These are phyloP conservation scores for Pleoardoris graminearum DNA, from an alignment of 2,329 filamentous ascomycete genomes.

Conservation along the genomic window DNA sequence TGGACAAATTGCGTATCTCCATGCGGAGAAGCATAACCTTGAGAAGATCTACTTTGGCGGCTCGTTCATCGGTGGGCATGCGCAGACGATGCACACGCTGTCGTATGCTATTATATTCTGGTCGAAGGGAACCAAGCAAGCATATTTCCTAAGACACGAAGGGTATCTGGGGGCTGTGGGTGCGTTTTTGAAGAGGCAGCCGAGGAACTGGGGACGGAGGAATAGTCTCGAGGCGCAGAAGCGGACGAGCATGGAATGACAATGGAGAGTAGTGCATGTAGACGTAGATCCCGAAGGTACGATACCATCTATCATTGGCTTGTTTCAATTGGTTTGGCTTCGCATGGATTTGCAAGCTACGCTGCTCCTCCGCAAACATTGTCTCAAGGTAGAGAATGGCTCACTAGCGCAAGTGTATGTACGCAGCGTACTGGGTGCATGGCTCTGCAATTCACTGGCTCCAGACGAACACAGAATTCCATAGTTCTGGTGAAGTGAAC, in stretches of 20 bases:
- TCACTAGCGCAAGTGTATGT: too few species aligned
- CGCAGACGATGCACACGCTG: slow-evolving; percentile 96
- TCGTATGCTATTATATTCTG: slow-evolving; percentile 98
- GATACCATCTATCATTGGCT: background rate
- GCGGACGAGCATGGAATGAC: slow-evolving; percentile 4
- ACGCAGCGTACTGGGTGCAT: too few species aligned
- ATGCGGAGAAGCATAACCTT: slow-evolving; percentile 89
- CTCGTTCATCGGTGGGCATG: slow-evolving; percentile 92
- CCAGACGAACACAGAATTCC: too few species aligned
- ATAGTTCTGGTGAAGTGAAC: too few species aligned
- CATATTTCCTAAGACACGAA: slow-evolving; percentile 93
- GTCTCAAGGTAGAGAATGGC: too few species aligned
- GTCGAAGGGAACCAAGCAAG: slow-evolving; percentile 91
- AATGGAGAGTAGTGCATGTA: background rate
- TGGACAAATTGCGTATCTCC: slow-evolving; percentile 95
- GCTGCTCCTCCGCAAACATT: too few species aligned
- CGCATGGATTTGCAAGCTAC: too few species aligned
- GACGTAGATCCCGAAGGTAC: background rate
- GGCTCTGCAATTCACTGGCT: too few species aligned
- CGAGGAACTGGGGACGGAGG: slow-evolving; percentile 85
- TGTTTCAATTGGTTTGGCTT: background rate
- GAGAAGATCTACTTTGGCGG: slow-evolving; percentile 97
- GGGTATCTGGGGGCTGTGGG: slow-evolving; percentile 94
- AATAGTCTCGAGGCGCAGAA: slow-evolving; percentile 66
- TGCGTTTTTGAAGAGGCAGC: slow-evolving; percentile 89